Evolutionary conservation across 2,329 filamentous ascomycete species (phyloP).

Genomic region (Calonectria honghensis): DNA sequence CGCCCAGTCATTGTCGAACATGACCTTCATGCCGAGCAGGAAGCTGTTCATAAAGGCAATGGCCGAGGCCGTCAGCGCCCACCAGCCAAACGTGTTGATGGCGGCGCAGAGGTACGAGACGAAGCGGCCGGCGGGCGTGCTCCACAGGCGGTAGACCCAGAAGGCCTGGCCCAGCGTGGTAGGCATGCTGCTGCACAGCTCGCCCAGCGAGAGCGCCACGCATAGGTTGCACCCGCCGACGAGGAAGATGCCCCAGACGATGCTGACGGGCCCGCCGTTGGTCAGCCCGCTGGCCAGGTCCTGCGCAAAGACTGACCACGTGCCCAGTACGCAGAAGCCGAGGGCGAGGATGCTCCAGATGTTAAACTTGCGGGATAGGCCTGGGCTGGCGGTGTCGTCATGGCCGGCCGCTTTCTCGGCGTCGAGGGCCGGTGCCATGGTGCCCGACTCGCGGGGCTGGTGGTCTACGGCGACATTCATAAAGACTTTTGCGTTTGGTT

Average conservation of each 20-base stretch:
- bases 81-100: conserved; percentile 77
- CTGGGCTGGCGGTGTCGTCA: conserved; percentile 48
- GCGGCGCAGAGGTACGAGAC: conserved; percentile 74
- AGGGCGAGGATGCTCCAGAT: conserved; percentile 74
- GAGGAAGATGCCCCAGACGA: conserved; percentile 72
- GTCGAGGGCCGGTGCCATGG: not conserved
- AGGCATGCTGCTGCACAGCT: conserved; percentile 75
- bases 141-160: conserved; percentile 65
- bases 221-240: conserved; percentile 71
- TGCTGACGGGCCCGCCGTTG: conserved; percentile 71
- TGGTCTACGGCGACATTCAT: conserved; percentile 16
- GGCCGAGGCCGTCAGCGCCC: conserved; percentile 73
- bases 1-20: conserved; percentile 70
- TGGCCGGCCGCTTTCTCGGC: conserved; percentile 1
- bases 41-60: conserved; percentile 76
- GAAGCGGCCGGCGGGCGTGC: conserved; percentile 67
- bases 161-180: conserved; percentile 76
- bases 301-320: conserved; percentile 75
- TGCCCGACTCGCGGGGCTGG: conserved; percentile 3
- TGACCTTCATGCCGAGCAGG: conserved; percentile 71
- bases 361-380: conserved; percentile 68
- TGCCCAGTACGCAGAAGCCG: conserved; percentile 74
- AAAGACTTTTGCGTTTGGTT: conserved; percentile 2
- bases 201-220: conserved; percentile 72
- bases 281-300: conserved; percentile 66